Conservation (phyloP, 169 alveolate genomes). For the Plasmodium reichenowi region DNA sequence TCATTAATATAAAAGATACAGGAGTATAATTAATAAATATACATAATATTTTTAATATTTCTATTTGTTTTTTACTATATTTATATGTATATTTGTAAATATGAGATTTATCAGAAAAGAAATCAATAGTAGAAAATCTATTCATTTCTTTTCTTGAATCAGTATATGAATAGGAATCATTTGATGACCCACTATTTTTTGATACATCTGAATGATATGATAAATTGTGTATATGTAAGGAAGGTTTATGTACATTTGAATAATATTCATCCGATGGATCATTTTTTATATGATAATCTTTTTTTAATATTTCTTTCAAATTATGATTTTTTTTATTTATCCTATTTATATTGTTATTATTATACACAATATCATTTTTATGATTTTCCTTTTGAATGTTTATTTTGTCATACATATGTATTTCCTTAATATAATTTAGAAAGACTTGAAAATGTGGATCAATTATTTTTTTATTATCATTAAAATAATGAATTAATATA, state of each 20-base stretch:
- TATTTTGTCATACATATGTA: constrained; percentile 16
- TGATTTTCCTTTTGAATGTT: not conserved
- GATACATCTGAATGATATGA: too few species aligned
- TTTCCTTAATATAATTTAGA: constrained; percentile 33
- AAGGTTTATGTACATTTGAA: too few species aligned
- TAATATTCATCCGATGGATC: too few species aligned
- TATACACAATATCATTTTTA: not conserved
- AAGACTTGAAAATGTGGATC: constrained; percentile 25
- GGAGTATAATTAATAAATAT: constrained; percentile 69
- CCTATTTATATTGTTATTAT: not conserved
- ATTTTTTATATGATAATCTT: too few species aligned
- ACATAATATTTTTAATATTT: constrained; percentile 51
- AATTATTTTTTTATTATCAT: not conserved
- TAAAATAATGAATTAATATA: constrained; percentile 35
- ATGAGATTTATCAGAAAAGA: not conserved
- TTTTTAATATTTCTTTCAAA: too few species aligned
- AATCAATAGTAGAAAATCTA: constrained; percentile 31
- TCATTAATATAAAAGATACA: constrained; percentile 54
- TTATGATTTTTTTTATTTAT: too few species aligned
- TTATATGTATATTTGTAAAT: constrained; percentile 19
- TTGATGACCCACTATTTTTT: not conserved
- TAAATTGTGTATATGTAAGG: too few species aligned
- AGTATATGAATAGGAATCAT: too few species aligned
- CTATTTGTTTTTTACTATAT: constrained; percentile 53
- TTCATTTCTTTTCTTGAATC: not conserved